These are phyloP conservation scores for Talinum fruticosum DNA, from an alignment of 148 eudicot species.

Conservation along the genomic window DNA sequence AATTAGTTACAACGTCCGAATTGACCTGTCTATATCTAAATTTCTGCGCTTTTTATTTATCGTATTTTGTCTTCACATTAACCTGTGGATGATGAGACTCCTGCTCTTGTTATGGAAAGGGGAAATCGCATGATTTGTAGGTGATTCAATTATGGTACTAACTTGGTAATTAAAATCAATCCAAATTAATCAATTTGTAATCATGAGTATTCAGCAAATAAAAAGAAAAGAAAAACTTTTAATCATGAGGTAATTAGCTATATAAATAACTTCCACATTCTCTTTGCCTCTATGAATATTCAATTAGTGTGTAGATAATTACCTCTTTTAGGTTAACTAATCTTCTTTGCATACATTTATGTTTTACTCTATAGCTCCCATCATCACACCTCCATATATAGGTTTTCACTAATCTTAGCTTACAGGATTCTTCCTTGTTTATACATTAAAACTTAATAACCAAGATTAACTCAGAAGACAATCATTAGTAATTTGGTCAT, in stretches of 20 bases:
- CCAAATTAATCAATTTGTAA: no score
- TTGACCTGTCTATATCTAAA: not conserved
- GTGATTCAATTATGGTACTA: not conserved
- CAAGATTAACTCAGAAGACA: no score
- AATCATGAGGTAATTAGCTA: not conserved
- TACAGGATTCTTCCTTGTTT: no score
- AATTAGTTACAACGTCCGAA: not conserved
- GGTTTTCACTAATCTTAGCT: not conserved
- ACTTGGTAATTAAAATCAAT: no score
- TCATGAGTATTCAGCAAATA: no score
- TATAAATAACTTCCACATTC: not conserved
- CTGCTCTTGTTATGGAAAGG: not conserved
- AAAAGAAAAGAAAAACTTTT: no score
- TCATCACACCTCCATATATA: not conserved
- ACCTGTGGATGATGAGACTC: not conserved
- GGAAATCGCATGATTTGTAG: not conserved
- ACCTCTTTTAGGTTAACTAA: not conserved
- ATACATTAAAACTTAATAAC: no score
- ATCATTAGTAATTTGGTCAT: no score
- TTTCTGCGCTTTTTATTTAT: not conserved
- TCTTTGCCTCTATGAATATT: not conserved
- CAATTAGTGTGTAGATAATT: not conserved
- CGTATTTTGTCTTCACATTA: not conserved
- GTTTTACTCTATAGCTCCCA: not conserved
- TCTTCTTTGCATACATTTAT: not conserved